Base-by-base conservation (phyloP, 1,284 basidiomycete genomes). In the Cutaneotrichosporon sp. region DNA sequence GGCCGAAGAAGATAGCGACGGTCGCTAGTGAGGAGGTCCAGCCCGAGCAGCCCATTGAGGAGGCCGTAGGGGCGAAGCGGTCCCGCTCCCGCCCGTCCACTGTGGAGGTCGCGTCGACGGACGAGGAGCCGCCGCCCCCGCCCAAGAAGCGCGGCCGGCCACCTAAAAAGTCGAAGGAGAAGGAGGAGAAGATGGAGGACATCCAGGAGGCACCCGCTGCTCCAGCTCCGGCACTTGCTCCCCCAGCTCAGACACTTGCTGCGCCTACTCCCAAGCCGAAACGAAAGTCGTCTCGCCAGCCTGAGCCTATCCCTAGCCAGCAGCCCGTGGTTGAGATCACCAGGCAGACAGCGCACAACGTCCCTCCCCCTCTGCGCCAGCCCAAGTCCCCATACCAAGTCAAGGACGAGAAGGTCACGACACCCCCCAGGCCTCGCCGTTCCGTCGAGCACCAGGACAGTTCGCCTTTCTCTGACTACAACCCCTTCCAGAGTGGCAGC, bases 381-480 rank as follows among this genome's bases (percentile, higher is more conserved):
- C n/a, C n/a, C n/a, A n/a, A n/a, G n/a, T n/a, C n/a, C n/a, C n/a
- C n/a, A n/a, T n/a, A n/a, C n/a, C n/a, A n/a, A n/a, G n/a, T n/a
- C 68, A 84, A 81, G 60, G 84, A 88, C 4, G 24, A 25, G 41
- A 84, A 68, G 82, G 83, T 59, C 84, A 11, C 41, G 33, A 63
- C 55, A 42, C 32, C 55, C 11, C 48, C 39, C 35, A 50, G 54
- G 49, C 51, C 53, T 5, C 43, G 63, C 52, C 33, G 65, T 59
- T 12, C 56, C 51, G 39, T 52, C 52, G 14, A 14, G 8, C 20
- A 42, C 22, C n/a, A 51, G 26, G 69, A 68, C 6, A 72, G 72
- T 33, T 66, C 65, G 41, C 72, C 72, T 4, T 81, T 79, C 59
- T 78, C 76, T 16, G 77, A 79, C 53, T 77, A 66, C 61, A 81